Evolutionary conservation across 805 yeast species (phyloP).

Genomic region (Candida gorgasii): DNA sequence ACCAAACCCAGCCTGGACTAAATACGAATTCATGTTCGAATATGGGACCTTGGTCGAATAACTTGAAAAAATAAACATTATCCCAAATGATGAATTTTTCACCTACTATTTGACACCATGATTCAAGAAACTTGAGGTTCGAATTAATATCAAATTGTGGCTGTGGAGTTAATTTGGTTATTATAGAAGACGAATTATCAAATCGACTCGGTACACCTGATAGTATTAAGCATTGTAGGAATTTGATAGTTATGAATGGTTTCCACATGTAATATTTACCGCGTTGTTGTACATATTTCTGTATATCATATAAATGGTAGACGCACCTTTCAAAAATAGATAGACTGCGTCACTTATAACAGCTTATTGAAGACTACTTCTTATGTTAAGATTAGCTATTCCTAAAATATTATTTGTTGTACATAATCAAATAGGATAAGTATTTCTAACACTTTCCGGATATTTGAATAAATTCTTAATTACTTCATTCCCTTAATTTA

Average conservation of each 20-base stretch:
- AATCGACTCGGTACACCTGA: conserved; percentile 45
- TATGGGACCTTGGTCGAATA: conserved; percentile 49
- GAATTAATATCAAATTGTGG: not conserved
- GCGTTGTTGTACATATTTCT: not conserved
- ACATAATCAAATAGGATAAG: no score
- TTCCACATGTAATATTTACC: conserved; percentile 6
- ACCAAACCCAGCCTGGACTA: conserved; percentile 71
- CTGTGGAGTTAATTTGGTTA: not conserved
- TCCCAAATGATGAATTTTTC: conserved; percentile 77
- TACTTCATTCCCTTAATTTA: no score
- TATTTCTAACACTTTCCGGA: no score
- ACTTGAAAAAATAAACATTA: conserved; percentile 68
- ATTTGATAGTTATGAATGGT: conserved; percentile 32
- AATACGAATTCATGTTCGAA: conserved; percentile 93
- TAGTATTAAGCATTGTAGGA: conserved; percentile 38
- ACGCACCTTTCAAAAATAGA: no score
- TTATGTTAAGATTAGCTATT: no score
- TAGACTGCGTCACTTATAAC: no score
- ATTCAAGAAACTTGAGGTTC: conserved; percentile 1
- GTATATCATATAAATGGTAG: not conserved
- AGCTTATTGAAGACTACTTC: no score
- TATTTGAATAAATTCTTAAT: no score
- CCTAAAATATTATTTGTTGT: no score
- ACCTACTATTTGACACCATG: conserved; percentile 6
- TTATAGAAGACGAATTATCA: conserved; percentile 47